Evolutionary conservation across 2,329 filamentous ascomycete genomes (phyloP).

Genomic region (Talaromyces albobiverticillius): DNA sequence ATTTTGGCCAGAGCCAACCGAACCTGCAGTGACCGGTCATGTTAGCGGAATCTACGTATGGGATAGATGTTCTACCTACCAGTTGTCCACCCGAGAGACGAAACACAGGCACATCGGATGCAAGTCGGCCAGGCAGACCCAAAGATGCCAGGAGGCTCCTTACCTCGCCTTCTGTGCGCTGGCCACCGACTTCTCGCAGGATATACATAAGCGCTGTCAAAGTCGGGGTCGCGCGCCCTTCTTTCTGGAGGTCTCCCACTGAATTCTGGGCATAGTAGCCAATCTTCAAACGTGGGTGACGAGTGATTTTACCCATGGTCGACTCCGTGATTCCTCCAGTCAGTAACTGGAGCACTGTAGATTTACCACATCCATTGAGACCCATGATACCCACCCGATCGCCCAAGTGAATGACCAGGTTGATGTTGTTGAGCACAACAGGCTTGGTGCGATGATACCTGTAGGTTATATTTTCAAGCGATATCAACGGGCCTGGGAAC

Average conservation of each 20-base stretch:
- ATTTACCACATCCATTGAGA: conserved; percentile 96
- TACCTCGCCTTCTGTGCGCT: conserved; percentile 64
- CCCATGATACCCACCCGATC: conserved; percentile 93
- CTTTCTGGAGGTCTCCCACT: conserved; percentile 98
- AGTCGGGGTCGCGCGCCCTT: conserved; percentile 99
- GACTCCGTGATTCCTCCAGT: conserved; percentile 82
- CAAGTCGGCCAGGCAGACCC: conserved; percentile 67
- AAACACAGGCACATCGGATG: conserved; percentile 69
- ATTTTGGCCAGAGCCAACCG: conserved; percentile 65
- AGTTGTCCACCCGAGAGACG: conserved; percentile 78
- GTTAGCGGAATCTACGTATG: neutral
- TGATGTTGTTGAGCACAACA: conserved; percentile 60
- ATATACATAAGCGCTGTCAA: conserved; percentile 78
- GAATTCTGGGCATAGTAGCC: conserved; percentile 99
- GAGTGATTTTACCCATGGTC: conserved; percentile 81
- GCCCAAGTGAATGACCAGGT: conserved; percentile 67
- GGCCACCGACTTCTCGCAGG: conserved; percentile 51
- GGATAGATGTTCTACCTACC: conserved; percentile 45
- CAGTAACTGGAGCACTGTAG: conserved; percentile 93
- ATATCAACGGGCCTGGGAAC: conserved; percentile 72
- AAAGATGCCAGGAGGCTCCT: conserved; percentile 66
- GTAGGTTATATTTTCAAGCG: conserved; percentile 67
- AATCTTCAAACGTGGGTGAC: conserved; percentile 97
- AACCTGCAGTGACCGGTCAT: conserved; percentile 34
- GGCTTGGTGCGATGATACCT: conserved; percentile 53